Base-by-base conservation (phyloP, 2,329 filamentous ascomycete species). In the Teratosphaeria pseudoeucalypti region DNA sequence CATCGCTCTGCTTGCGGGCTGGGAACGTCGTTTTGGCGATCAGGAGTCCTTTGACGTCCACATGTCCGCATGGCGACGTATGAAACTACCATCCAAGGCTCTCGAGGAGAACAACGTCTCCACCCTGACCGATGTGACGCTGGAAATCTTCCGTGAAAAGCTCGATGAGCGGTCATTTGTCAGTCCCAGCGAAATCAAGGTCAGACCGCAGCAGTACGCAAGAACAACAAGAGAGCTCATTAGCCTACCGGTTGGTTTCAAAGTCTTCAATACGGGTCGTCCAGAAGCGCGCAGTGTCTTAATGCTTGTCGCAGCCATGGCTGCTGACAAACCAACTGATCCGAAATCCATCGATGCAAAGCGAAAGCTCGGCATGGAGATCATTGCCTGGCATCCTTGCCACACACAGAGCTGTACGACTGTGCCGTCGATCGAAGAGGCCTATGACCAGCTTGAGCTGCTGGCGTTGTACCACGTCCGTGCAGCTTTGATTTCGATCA, bases 11-110 rank as follows among this genome's bases (percentile, higher is more conserved):
- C 60, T 67, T 14, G 66, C 66, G 27, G 66, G 65, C 11, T 67
- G 66, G 66, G 66, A 67, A 47, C 60, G 62, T 10, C 61, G 62
- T 6, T 67, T 62, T n/a, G 66, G 66, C 9, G 66, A 67, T 29
- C 54, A 34, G 3, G 37, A 60, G 29, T 63, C 61, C 2, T 67
- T 64, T 53, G 60, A 62, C 10, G 57, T 66, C 4, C 66, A 67
- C 54, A 62, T 67, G 60, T 39, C 58, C 32, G 64, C 64, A 9
- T 66, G 64, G 64, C 57, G 59, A 16, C 57, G 47, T 26, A 52
- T 66, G n/a, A 57, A 61, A 5, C 58, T 65, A 3, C 34, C 62
- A 0, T 12, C 55, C 4, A 59, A 60, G 23, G 60, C 62, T 4
- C 57, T 67, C 4, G 62, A 66, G 16, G 62, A 61, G 39, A 55